Evolutionary conservation across 2,329 filamentous ascomycete species (phyloP).

Genomic region (Colletotrichum tanaceti): DNA sequence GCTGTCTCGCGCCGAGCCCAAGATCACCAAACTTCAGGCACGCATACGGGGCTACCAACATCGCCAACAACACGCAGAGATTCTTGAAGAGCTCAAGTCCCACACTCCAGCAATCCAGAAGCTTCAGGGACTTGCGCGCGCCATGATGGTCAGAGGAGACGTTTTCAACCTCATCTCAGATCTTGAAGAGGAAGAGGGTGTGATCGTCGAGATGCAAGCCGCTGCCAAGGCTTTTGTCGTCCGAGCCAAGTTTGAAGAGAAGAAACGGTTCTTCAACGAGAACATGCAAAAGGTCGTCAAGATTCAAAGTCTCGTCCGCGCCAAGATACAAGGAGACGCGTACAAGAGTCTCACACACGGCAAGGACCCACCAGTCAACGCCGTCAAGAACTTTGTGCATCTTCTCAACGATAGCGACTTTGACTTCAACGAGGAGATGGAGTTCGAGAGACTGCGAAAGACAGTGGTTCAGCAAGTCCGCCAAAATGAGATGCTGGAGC

Average conservation of each 20-base stretch:
- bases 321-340: conserved; percentile 94
- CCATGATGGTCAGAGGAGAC: conserved; percentile 80
- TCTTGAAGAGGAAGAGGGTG: conserved; percentile 85
- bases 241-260: conserved; percentile 81
- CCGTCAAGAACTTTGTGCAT: conserved; percentile 98
- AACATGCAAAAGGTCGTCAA: conserved; percentile 99
- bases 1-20: conserved; percentile 67
- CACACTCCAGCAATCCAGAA: conserved; percentile 74
- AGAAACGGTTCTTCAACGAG: conserved; percentile 88
- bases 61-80: conserved; percentile 68
- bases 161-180: conserved; percentile 80
- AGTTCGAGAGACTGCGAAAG: conserved; percentile 94
- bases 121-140: conserved; percentile 81
- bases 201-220: conserved; percentile 79
- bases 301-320: conserved; percentile 95
- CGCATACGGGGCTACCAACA: conserved; percentile 73
- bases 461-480: conserved; percentile 97
- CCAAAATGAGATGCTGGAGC: conserved; percentile 95
- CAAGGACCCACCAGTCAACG: conserved; percentile 95
- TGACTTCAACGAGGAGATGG: conserved; percentile 98
- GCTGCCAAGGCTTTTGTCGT: conserved; percentile 79
- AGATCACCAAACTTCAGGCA: conserved; percentile 74
- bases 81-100: conserved; percentile 77
- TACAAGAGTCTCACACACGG: conserved; percentile 97
- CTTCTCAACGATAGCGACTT: conserved; percentile 98